Percentiles rank a stretch among this genome's conserved stretches.
Evolutionary conservation across 2,329 filamentous ascomycete species (phyloP).

Genomic region (Apiospora saccharicola): DNA sequence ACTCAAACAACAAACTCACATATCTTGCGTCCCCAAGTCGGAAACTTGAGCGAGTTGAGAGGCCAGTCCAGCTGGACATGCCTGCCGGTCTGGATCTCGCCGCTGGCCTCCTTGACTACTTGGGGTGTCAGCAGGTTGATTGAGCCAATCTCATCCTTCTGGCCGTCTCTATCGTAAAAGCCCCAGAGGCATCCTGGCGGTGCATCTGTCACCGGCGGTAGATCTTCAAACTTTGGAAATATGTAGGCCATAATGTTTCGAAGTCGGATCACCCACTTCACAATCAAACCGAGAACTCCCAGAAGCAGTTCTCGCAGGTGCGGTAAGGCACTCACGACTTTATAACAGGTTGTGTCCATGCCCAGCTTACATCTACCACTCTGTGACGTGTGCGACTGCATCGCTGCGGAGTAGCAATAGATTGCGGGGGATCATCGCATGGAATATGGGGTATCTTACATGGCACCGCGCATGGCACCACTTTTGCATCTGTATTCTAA

Average conservation of each 20-base stretch:
- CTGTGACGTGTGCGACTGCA: background rate
- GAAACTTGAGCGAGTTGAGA: constrained; percentile 8
- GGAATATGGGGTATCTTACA: background rate
- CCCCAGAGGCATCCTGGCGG: constrained; percentile 2
- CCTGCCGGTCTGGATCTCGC: background rate
- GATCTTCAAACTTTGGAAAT: constrained; percentile 7
- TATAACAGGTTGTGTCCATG: background rate
- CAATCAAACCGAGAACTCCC: background rate
- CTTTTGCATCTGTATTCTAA: background rate
- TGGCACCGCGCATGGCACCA: background rate
- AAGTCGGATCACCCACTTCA: background rate
- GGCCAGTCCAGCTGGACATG: constrained; percentile 14
- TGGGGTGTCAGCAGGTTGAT: background rate
- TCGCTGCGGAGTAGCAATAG: background rate
- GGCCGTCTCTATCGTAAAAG: background rate
- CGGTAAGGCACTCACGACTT: background rate
- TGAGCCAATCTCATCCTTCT: background rate
- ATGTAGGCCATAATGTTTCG: background rate
- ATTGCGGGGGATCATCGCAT: background rate
- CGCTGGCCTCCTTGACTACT: background rate
- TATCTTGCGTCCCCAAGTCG: background rate
- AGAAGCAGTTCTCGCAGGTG: background rate
- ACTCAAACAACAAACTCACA: background rate
- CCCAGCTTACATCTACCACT: background rate
- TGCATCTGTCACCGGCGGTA: background rate